These are phyloP conservation scores for Eutypella sp. DNA, from an alignment of 2,329 filamentous ascomycete species.

Conservation along the genomic window DNA sequence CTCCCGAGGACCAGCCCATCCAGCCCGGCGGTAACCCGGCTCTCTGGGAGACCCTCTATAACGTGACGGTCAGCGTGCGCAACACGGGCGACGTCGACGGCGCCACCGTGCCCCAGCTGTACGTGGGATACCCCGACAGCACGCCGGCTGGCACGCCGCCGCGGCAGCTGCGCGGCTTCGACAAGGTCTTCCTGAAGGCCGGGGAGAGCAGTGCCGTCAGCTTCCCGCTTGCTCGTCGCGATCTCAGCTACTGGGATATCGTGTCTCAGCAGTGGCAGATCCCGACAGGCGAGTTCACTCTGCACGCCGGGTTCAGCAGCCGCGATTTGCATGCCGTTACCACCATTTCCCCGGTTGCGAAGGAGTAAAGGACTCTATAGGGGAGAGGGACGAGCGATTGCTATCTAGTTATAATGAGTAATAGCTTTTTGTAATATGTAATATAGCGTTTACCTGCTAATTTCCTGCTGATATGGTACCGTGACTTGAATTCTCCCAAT, in stretches of 20 bases:
- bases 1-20: conserved; percentile 21
- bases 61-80: conserved; percentile 39
- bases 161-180: conserved; percentile 45
- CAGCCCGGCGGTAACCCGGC: conserved; percentile 52
- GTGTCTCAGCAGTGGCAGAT: conserved; percentile 35
- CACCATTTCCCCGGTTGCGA: conserved; percentile 7
- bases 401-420: too few species aligned
- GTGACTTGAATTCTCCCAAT: background rate
- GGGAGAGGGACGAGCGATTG: too few species aligned
- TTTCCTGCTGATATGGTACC: background rate
- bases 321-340: conserved; percentile 9
- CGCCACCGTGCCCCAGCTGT: conserved; percentile 50
- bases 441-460: background rate
- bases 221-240: conserved; percentile 43
- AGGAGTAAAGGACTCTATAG: too few species aligned
- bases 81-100: conserved; percentile 48
- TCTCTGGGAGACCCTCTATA: conserved; percentile 48
- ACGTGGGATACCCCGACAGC: conserved; percentile 39
- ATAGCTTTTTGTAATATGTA: too few species aligned
- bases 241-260: conserved; percentile 46
- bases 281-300: conserved; percentile 14
- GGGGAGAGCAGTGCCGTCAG: conserved; percentile 35
- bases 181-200: conserved; percentile 39
- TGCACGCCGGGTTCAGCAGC: conserved; percentile 15
- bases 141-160: conserved; percentile 41